Percentiles rank a stretch among this genome's conserved stretches.
Evolutionary conservation across 164 flowering plant genomes (phyloP).

Genomic region (Liquidambar formosana): DNA sequence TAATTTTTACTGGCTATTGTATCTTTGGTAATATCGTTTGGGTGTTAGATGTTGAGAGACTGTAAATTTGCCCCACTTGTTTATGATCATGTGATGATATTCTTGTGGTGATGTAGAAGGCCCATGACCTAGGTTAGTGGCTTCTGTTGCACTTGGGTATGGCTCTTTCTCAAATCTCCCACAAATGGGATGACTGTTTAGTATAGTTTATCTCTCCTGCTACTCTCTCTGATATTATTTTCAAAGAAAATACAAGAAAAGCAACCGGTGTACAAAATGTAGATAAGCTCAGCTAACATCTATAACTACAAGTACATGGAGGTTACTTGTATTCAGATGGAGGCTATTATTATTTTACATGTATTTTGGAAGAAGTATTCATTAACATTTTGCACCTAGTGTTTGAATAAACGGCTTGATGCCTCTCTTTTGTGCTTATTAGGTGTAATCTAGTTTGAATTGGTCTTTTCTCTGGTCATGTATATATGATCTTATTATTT

Average conservation of each 20-base stretch:
- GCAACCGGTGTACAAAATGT: not conserved
- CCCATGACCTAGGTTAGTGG: no score
- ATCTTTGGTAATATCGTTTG: not conserved
- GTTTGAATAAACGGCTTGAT: not conserved
- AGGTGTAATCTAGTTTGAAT: no score
- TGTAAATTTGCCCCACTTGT: no score
- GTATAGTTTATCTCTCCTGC: no score
- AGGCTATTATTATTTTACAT: not conserved
- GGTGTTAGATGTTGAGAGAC: not conserved
- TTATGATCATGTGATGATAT: no score
- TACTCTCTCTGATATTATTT: not conserved
- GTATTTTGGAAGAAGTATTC: not conserved
- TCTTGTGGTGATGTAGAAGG: no score
- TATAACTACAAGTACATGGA: not conserved
- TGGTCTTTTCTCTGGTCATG: not conserved
- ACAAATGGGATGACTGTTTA: no score
- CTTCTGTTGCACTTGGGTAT: no score
- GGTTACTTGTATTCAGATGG: not conserved
- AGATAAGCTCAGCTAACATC: not conserved
- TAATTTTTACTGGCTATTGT: no score
- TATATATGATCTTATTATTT: no score
- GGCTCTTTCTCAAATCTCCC: no score
- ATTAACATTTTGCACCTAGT: not conserved
- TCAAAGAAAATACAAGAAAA: no score
- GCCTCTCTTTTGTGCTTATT: not conserved